Percentiles rank a stretch among this genome's conserved stretches.
Conservation (phyloP, 2,329 filamentous ascomycete genomes). For the Aspergillus pseudoviridinutans region DNA sequence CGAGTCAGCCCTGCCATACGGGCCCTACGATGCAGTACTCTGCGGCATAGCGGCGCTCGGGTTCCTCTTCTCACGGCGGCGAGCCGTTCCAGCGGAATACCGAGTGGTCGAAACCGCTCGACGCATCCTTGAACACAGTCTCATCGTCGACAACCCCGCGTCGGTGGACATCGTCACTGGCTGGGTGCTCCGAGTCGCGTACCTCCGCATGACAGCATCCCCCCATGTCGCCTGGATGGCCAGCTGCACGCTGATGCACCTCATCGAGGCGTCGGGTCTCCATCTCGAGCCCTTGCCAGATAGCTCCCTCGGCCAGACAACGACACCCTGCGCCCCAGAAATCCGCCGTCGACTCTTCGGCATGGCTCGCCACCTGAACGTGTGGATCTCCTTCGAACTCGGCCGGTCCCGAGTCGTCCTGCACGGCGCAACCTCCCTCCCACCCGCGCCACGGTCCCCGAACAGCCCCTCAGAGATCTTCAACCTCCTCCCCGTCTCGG, state of each 20-base stretch:
- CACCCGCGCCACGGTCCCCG: constrained; percentile 37
- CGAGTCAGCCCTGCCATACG: constrained; percentile 13
- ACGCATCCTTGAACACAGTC: constrained; percentile 43
- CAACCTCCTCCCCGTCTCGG: constrained; percentile 51
- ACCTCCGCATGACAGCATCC: constrained; percentile 51
- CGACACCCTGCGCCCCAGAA: constrained; percentile 29
- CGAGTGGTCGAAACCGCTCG: constrained; percentile 47
- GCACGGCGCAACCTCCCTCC: constrained; percentile 43
- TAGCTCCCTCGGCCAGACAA: constrained; percentile 9
- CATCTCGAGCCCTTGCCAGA: constrained; percentile 26
- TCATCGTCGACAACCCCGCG: constrained; percentile 20
- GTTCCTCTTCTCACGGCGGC: constrained; percentile 47
- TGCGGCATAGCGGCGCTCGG: constrained; percentile 56
- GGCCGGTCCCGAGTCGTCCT: constrained; percentile 52
- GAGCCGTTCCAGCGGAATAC: constrained; percentile 41
- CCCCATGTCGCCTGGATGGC: constrained; percentile 55
- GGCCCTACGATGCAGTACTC: constrained; percentile 47
- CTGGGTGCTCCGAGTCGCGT: constrained; percentile 53
- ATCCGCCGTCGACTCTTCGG: constrained; percentile 44
- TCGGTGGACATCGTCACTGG: constrained; percentile 31
- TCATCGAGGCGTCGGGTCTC: constrained; percentile 50
- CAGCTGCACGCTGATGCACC: constrained; percentile 55
- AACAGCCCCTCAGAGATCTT: constrained; percentile 49
- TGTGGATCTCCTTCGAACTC: constrained; percentile 58
- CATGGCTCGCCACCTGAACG: constrained; percentile 55